phyloP scores from a whole-genome alignment of 768 basidiomycete species.

The Mycena metata region DNA sequence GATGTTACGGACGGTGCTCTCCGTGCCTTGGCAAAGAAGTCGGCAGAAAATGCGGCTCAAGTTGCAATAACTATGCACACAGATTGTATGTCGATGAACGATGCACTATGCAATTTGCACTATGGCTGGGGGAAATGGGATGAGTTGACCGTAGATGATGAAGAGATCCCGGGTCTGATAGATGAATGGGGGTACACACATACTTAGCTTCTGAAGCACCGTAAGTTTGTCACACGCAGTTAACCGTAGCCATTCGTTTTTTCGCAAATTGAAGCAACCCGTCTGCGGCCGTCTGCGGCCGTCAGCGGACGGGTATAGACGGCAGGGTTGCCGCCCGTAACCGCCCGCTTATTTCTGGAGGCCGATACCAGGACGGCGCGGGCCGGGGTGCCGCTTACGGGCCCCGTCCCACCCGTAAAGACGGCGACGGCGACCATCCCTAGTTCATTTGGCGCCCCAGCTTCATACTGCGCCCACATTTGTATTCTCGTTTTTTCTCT shows the following conservation, averaged over 20 bases:
- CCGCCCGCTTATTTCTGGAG: slow-evolving; percentile 3
- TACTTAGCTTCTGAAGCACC: not conserved
- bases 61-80: slow-evolving; percentile 1
- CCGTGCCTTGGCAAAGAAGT: not conserved
- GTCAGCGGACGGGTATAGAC: not conserved
- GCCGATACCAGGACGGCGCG: not conserved
- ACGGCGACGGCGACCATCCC: too few relatives aligned
- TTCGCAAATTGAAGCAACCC: not conserved
- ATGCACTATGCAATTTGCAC: not conserved
- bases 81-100: not conserved
- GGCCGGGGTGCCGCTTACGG: slow-evolving; percentile 5
- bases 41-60: slow-evolving; percentile 1
- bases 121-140: slow-evolving; percentile 1
- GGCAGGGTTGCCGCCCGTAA: slow-evolving; percentile 2
- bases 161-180: not conserved
- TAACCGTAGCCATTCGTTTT: not conserved
- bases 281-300: slow-evolving; percentile 15
- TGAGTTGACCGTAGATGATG: slow-evolving; percentile 3
- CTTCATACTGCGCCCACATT: too few relatives aligned
- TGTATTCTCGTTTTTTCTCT: too few relatives aligned
- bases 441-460: too few relatives aligned
- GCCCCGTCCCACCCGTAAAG: not conserved
- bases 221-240: not conserved
- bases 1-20: slow-evolving; percentile 2
- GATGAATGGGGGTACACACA: not conserved